phyloP scores from a whole-genome alignment of 1,284 basidiomycete genomes.

The Fomes fomentarius region DNA sequence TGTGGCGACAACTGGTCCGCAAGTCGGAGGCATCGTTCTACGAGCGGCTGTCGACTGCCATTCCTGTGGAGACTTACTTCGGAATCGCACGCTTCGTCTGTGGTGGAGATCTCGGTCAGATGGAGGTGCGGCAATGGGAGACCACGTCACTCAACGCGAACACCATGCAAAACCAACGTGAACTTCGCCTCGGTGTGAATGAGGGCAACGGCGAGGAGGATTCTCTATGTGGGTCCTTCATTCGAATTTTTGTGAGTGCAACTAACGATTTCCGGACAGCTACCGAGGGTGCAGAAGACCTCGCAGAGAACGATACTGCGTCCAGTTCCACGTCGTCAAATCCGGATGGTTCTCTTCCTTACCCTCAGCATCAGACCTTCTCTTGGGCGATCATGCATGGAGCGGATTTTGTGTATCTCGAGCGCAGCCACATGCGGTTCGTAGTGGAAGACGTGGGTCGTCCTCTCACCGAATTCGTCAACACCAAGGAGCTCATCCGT shows the following conservation, averaged over 20 bases:
- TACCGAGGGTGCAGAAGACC: no score
- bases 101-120: slow-evolving; percentile 12
- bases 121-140: slow-evolving; percentile 9
- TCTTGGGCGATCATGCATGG: slow-evolving; percentile 3
- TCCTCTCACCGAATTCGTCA: slow-evolving; percentile 8
- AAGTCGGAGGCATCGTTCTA: slow-evolving; percentile 11
- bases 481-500: slow-evolving; percentile 8
- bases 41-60: neutral
- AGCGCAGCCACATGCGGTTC: slow-evolving; percentile 23
- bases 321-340: no score
- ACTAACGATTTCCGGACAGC: neutral
- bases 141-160: neutral
- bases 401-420: neutral
- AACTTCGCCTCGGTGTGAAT: neutral
- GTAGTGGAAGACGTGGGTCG: slow-evolving; percentile 16
- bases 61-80: neutral
- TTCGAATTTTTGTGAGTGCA: no score
- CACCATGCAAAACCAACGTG: neutral
- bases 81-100: slow-evolving; percentile 8
- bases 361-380: slow-evolving; percentile 14
- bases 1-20: slow-evolving; percentile 16
- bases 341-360: no score
- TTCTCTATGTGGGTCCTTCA: no score
- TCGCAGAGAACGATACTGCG: no score
- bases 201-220: no score